Evolutionary conservation across 208 protist species (phyloP).

Genomic region (Leishmania tarentolae): DNA sequence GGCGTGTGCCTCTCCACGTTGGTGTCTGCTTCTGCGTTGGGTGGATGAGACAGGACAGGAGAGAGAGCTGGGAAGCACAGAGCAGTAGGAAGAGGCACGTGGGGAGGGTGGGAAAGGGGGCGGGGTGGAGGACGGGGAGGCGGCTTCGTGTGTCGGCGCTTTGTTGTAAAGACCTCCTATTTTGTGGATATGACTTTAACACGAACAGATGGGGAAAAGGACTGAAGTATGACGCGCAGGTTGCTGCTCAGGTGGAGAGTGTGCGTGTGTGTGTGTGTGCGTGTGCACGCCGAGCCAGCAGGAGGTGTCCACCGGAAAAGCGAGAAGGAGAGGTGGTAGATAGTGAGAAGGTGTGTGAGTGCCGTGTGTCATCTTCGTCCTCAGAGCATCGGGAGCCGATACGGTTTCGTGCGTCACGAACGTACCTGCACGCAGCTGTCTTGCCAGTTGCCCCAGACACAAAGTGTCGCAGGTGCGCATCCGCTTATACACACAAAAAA

Average conservation of each 20-base stretch:
- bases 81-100: not conserved
- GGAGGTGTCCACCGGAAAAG: not conserved
- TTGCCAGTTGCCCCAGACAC: not conserved
- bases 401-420: not conserved
- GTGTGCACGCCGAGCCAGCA: not conserved
- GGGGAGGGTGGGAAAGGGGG: not conserved
- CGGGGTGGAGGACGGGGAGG: not conserved
- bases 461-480: not conserved
- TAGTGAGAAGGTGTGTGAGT: not conserved
- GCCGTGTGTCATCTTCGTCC: not conserved
- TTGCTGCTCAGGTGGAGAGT: not conserved
- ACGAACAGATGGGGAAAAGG: not conserved
- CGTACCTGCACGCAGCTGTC: not conserved
- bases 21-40: not conserved
- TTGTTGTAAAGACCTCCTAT: not conserved
- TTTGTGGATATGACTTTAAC: not conserved
- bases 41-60: not conserved
- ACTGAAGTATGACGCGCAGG: not conserved
- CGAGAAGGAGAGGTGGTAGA: not conserved
- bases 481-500: not conserved
- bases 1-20: constrained; percentile 6
- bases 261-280: not conserved
- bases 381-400: not conserved
- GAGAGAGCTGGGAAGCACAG: not conserved
- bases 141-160: not conserved